Percentiles rank a stretch among this genome's conserved stretches.
Evolutionary conservation across 805 yeast genomes (phyloP).

Genomic region (Hanseniaspora hatyaiensis): DNA sequence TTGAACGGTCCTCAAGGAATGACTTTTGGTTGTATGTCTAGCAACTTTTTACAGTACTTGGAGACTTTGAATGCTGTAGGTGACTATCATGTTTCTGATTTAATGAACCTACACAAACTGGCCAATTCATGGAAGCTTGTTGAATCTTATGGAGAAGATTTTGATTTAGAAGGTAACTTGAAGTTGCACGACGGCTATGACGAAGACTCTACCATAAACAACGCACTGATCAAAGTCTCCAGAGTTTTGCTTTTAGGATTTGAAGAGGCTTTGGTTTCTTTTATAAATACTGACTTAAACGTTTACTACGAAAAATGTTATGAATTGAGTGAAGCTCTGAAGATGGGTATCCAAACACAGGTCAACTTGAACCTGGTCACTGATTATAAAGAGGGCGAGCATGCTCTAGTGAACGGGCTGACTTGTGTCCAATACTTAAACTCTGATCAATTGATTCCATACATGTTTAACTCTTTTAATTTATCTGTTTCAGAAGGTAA

Average conservation of each 20-base stretch:
- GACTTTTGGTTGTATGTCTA: conserved; percentile 62
- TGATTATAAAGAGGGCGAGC: conserved; percentile 8
- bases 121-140: conserved; percentile 6
- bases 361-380: conserved; percentile 10
- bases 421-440: conserved; percentile 15
- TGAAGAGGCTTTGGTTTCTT: conserved; percentile 95
- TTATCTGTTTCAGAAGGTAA: conserved; percentile 12
- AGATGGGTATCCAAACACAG: conserved; percentile 2
- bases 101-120: neutral
- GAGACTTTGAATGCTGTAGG: conserved; percentile 14
- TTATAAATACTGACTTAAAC: conserved; percentile 61
- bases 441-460: conserved; percentile 1
- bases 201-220: conserved; percentile 58
- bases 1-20: conserved; percentile 91
- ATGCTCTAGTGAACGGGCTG: conserved; percentile 13
- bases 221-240: conserved; percentile 5
- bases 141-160: conserved; percentile 12
- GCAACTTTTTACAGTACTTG: conserved; percentile 58
- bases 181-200: conserved; percentile 55
- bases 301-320: conserved; percentile 65
- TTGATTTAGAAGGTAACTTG: conserved; percentile 14
- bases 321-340: conserved; percentile 27
- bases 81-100: conserved; percentile 4
- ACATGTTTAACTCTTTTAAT: conserved; percentile 12
- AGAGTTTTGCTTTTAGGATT: conserved; percentile 48